Conservation (phyloP, 805 yeast species). For the Myxozyma mucilagina region DNA sequence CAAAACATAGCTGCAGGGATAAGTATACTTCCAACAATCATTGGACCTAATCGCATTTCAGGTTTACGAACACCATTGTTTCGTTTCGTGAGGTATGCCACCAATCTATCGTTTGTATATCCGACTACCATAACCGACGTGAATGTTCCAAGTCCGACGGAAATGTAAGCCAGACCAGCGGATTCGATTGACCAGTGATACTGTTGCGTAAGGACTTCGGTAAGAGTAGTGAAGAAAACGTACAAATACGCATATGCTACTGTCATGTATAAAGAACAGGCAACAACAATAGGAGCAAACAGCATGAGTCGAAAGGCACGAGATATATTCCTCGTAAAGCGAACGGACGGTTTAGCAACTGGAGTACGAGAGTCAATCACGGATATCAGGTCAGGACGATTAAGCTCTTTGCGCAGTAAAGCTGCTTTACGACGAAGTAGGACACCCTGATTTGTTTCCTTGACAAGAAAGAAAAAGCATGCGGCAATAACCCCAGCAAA, state of each 20-base stretch:
- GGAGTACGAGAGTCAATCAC: constrained; percentile 57
- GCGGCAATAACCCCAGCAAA: constrained; percentile 24
- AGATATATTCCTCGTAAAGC: constrained; percentile 5
- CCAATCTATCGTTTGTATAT: constrained; percentile 24
- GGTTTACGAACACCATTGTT: constrained; percentile 43
- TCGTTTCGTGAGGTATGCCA: constrained; percentile 16
- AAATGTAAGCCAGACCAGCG: constrained; percentile 61
- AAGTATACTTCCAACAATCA: constrained; percentile 52
- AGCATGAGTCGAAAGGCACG: constrained; percentile 45
- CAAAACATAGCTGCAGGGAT: constrained; percentile 53
- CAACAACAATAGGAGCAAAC: constrained; percentile 20
- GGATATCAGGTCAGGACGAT: constrained; percentile 14
- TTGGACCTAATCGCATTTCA: constrained; percentile 53
- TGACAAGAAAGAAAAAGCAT: constrained; percentile 48
- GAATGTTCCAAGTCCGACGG: constrained; percentile 53
- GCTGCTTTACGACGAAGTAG: constrained; percentile 46
- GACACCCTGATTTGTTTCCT: constrained; percentile 86
- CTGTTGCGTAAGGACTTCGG: constrained; percentile 51
- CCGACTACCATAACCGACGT: constrained; percentile 53
- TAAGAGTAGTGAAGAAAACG: constrained; percentile 58
- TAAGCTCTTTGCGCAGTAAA: neutral
- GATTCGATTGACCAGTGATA: constrained; percentile 56
- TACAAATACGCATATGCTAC: constrained; percentile 39
- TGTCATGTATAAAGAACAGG: constrained; percentile 25
- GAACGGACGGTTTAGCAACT: constrained; percentile 41